phyloP scores from a whole-genome alignment of 108 stramenopile species.

The Pinguiococcus pyrenoidosus region DNA sequence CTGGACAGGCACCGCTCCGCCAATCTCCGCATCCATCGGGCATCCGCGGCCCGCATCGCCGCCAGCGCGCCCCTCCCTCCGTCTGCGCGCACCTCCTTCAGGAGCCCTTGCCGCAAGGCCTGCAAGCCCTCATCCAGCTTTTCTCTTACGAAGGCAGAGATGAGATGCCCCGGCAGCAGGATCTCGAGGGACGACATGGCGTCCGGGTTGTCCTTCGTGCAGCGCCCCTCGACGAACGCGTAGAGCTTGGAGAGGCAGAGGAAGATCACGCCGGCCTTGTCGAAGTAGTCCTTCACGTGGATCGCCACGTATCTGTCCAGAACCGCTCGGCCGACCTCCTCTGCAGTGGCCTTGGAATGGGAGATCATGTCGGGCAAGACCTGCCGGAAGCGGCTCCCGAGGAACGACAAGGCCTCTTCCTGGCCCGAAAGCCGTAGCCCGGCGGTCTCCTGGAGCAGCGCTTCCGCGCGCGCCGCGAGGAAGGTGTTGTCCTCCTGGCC shows the following conservation, averaged over 20 bases:
- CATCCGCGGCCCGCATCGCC: conserved; percentile 45
- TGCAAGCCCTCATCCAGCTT: conserved; percentile 72
- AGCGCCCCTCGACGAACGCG: conserved; percentile 78
- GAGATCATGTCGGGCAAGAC: conserved; percentile 46
- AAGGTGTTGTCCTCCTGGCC: conserved; percentile 74
- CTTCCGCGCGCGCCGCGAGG: conserved; percentile 69
- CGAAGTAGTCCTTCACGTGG: conserved; percentile 59
- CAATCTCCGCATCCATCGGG: conserved; percentile 4
- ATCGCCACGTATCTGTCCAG: conserved; percentile 57
- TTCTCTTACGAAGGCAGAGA: conserved; percentile 79
- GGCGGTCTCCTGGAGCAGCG: conserved; percentile 71
- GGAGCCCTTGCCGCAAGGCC: not conserved
- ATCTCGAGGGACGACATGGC: conserved; percentile 28
- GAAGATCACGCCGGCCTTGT: conserved; percentile 80
- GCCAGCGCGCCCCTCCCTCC: conserved; percentile 39
- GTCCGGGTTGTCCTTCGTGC: conserved; percentile 90
- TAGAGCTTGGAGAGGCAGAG: conserved; percentile 77
- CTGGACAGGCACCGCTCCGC: conserved; percentile 11
- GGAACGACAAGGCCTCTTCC: conserved; percentile 69
- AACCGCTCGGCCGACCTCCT: conserved; percentile 70
- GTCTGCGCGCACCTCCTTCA: not conserved
- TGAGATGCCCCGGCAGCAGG: conserved; percentile 76
- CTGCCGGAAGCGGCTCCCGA: conserved; percentile 80
- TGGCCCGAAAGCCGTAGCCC: conserved; percentile 16
- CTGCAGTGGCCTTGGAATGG: no score